Base-by-base conservation (phyloP, 306 rosid species). In the Cajanus cajan region DNA sequence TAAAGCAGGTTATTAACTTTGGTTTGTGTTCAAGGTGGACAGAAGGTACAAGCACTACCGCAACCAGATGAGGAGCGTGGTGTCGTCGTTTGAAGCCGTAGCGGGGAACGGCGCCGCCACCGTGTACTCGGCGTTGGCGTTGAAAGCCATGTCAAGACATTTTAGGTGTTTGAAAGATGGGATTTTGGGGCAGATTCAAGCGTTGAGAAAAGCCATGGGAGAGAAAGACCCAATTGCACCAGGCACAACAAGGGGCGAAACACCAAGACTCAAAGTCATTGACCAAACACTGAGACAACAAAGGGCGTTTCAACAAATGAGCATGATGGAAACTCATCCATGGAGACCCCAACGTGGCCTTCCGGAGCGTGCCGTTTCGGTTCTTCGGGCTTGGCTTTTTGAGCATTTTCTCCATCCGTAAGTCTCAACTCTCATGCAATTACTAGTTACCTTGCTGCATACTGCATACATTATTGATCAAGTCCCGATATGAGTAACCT, bases 301-400 rank as follows among this genome's bases (percentile, higher is more conserved):
- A 63, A 82, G 92, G 51, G 98, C 97, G 0, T 93, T 91, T 36
- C 99, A 96, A 34, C 99, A 96, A 80, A 91, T 93, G 77, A 88
- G 52, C 83, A 83, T 96, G 89, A 93, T 96, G 96, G 99, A 96
- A 69, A 89, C 78, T 8, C 99, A 96, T 73, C 99, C 99, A 0
- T 94, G 98, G 98, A 81, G 98, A 25, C 98, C 98, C 43, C 98
- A 94, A 71, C 98, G 98, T 14, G 98, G 98, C 80, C 98, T 94
- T 33, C 98, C 98, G 0, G 97, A 94, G 40, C 79, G 97, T 6
- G 91, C 98, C 3, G 98, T 94, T 66, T 92, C 98, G 0, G 80
- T 94, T 54, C 97, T 94, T 5, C 81, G 98, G 0, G 96, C 98
- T 64, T 94, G 98, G 98, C 98, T 94, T 18, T 94, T 94, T 36